Base-by-base conservation (phyloP, 495 filamentous ascomycete species). In the Penicillium canescens region DNA sequence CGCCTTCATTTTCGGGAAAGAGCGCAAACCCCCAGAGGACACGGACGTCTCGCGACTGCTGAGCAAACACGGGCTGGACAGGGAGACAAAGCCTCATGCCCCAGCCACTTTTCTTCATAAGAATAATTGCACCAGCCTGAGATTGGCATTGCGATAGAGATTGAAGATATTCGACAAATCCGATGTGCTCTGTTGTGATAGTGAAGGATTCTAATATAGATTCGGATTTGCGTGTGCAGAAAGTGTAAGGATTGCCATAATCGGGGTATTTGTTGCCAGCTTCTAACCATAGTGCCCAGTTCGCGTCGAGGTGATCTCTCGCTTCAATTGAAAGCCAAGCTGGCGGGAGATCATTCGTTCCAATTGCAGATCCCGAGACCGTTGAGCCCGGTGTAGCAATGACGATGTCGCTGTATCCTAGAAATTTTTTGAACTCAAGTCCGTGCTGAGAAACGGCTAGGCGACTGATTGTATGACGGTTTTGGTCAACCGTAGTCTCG, bases 211-310 rank as follows among this genome's bases (percentile, higher is more conserved):
- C 63, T 54, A 72, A 59, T 10, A 59, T 60, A 4, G 63, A 66
- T 41, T 75, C 63, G 5, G 42, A 14, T 18, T 54, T 42, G 9
- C 62, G 57, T 3, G 64, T 59, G 43, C 56, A 66, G 63, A 74
- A 75, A 45, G 57, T 67, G 6, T 62, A 55, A 2, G 72, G 71
- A 38, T 73, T 65, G n/a, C 72, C 72, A 23, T 71, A 66, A 6
- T 35, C 14, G 1, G 9, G n/a, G 33, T 43, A n/a, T 7, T 18
- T 41, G 34, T 44, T 36, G 8, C 35, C 35, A 20, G 46, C 21
- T 28, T 54, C 58, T 2, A 61, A 36, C 58, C 58, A 61, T 14
- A 61, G n/a, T 16, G 58, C 11, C 58, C 58, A 61, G 36, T 68
- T 69, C 40, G 66, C 67, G 50, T 72, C 65, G 2, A 69, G 63